A percentile compares a stretch with the other conserved stretches of the same genome.
phyloP scores from a whole-genome alignment of 208 protist species.

The Vickermania ingenoplastis region DNA sequence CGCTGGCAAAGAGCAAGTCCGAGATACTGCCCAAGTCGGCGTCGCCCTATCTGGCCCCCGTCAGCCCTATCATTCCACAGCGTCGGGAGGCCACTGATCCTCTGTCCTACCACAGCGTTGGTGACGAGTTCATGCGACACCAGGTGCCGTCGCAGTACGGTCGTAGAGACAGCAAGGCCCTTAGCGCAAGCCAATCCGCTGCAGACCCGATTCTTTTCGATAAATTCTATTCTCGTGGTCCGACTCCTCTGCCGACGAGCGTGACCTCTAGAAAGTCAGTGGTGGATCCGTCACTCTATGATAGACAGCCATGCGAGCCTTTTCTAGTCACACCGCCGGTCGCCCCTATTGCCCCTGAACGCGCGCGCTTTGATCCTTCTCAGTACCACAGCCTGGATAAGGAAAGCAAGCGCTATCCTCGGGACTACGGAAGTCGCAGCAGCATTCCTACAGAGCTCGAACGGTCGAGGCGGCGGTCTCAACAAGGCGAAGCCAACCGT shows the following conservation, averaged over 20 bases:
- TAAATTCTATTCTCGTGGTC: background rate
- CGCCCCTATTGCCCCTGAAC: background rate
- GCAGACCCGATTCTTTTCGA: background rate
- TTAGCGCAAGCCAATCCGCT: background rate
- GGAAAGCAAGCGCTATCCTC: background rate
- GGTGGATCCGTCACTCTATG: background rate
- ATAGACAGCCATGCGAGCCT: background rate
- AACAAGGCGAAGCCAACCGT: background rate
- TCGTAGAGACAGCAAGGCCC: background rate
- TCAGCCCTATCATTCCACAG: background rate
- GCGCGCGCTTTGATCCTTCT: background rate
- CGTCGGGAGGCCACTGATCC: background rate
- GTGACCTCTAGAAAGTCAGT: background rate
- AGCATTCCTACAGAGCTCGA: background rate
- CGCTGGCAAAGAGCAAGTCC: too few relatives aligned
- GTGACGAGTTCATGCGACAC: background rate
- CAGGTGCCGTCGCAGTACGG: background rate
- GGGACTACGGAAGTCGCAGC: background rate
- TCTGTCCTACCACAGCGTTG: background rate
- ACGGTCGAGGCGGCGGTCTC: background rate
- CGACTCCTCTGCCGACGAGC: background rate
- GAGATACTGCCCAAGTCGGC: too few relatives aligned
- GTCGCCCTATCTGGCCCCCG: background rate
- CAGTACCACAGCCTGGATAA: background rate
- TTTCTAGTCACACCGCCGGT: background rate